These are phyloP conservation scores for Amphirosellinia nigrospora DNA, from an alignment of 495 filamentous ascomycete species.

Conservation along the genomic window DNA sequence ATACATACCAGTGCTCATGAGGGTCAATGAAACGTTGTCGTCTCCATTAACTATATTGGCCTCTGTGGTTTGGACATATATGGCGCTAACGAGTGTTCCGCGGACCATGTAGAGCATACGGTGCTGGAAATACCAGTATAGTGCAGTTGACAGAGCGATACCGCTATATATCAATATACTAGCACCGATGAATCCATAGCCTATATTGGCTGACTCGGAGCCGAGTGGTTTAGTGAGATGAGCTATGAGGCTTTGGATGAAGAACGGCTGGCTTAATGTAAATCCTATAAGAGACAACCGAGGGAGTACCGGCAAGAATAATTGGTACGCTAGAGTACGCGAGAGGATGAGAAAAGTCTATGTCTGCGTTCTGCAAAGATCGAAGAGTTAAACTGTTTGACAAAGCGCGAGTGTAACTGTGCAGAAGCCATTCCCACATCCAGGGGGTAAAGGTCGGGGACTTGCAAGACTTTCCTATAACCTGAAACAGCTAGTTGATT, in stretches of 20 bases:
- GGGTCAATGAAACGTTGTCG: neutral
- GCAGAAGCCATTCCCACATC: neutral
- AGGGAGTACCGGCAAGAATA: slow-evolving; percentile 33
- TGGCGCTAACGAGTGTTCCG: slow-evolving; percentile 61
- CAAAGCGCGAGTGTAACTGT: neutral
- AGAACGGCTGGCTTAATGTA: slow-evolving; percentile 68
- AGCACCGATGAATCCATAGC: slow-evolving; percentile 71
- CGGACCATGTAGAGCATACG: slow-evolving; percentile 65
- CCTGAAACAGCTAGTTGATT: neutral
- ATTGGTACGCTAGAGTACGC: slow-evolving; percentile 3
- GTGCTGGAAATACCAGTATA: slow-evolving; percentile 58
- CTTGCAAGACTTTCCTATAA: neutral
- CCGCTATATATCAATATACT: slow-evolving; percentile 66
- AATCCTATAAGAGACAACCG: slow-evolving; percentile 49
- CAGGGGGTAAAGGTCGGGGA: neutral
- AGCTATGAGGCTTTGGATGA: slow-evolving; percentile 54
- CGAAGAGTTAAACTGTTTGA: neutral
- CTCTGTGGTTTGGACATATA: slow-evolving; percentile 36
- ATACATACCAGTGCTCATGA: neutral
- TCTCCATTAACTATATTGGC: neutral
- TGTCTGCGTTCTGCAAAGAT: neutral
- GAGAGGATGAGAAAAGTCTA: neutral
- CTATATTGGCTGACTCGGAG: slow-evolving; percentile 21
- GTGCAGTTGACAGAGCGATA: slow-evolving; percentile 57
- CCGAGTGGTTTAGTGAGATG: slow-evolving; percentile 52